A percentile compares a stretch with the other conserved stretches of the same genome.
Evolutionary conservation across 495 filamentous ascomycete genomes (phyloP).

Genomic region (Penicillium desertorum): DNA sequence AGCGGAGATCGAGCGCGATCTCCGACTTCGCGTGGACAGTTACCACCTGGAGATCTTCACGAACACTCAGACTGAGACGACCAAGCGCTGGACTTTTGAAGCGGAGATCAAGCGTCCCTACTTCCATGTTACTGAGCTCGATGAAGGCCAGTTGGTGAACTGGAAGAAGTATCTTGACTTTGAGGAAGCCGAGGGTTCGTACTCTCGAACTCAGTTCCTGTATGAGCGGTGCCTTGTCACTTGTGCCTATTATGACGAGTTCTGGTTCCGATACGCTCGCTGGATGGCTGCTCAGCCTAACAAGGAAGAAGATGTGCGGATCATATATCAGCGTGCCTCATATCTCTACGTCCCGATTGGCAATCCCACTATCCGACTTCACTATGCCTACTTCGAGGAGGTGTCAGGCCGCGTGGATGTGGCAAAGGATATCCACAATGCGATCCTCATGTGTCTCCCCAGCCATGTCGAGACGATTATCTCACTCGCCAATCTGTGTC

Average conservation of each 20-base stretch:
- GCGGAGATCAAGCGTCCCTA: constrained; percentile 94
- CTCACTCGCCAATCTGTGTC: constrained; percentile 83
- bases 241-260: constrained; percentile 92
- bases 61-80: constrained; percentile 82
- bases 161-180: constrained; percentile 98
- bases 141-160: constrained; percentile 81
- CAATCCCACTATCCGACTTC: constrained; percentile 73
- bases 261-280: constrained; percentile 95
- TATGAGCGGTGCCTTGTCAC: constrained; percentile 94
- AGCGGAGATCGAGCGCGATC: constrained; percentile 78
- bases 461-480: constrained; percentile 85
- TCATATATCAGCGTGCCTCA: constrained; percentile 87
- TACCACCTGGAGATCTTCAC: constrained; percentile 80
- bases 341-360: constrained; percentile 83
- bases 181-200: constrained; percentile 84
- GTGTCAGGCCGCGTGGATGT: constrained; percentile 71
- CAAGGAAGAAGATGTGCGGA: constrained; percentile 89
- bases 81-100: constrained; percentile 93
- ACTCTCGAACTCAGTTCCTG: constrained; percentile 70
- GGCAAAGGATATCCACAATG: constrained; percentile 78
- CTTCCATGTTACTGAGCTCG: constrained; percentile 92
- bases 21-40: constrained; percentile 74
- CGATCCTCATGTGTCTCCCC: constrained; percentile 68
- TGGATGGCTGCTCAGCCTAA: constrained; percentile 86
- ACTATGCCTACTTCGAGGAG: constrained; percentile 95